Base-by-base conservation (phyloP, 2,329 filamentous ascomycete species). In the Alternaria hordeiaustralica region DNA sequence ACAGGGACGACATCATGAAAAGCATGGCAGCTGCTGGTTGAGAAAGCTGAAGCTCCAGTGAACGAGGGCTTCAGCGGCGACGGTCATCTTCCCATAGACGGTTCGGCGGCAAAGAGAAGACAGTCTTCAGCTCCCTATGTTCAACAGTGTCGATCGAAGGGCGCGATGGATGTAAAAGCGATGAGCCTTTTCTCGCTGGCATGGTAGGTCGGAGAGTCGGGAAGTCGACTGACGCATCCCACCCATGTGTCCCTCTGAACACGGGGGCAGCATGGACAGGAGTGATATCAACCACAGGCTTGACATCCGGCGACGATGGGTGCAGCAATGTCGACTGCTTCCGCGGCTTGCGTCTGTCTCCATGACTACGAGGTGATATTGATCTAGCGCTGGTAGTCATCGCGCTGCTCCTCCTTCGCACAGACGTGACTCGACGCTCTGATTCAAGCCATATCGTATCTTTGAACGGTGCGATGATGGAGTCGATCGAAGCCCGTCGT, bases 111-210 rank as follows among this genome's bases (percentile, higher is more conserved):
- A 61, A 18, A n/a, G 26, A 58, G 26, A 61, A 26, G 36, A 61
- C 28, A 12, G 59, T 61, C 12, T 47, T 61, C 1, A 58, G 28
- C 28, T 53, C 46, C 6, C 6, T 2, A 13, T 33, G 15, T 4
- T 12, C 15, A 4, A n/a, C 3, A 21, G 4, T 8, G 6, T 58
- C 59, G 41, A 18, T 58, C 4, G 36, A 20, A 23, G 70, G 70
- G 12, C 63, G 50, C 7, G 72, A 74, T 11, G 72, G 72, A 54
- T 73, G 72, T 7, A 75, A 63, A 7, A 73, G 71, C 12, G 71
- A 71, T 15, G 69, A 71, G 43, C 49, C 54, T 45, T 50, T 55
- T 18, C 30, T 55, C 13, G 49, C 9, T 18, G 18, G 20, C 28
- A 21, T 54, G 26, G 13, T 15, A 21, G n/a, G 30, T 33, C 12